phyloP scores from a whole-genome alignment of 1,284 basidiomycete genomes.

The Papiliotrema fonsecae region DNA sequence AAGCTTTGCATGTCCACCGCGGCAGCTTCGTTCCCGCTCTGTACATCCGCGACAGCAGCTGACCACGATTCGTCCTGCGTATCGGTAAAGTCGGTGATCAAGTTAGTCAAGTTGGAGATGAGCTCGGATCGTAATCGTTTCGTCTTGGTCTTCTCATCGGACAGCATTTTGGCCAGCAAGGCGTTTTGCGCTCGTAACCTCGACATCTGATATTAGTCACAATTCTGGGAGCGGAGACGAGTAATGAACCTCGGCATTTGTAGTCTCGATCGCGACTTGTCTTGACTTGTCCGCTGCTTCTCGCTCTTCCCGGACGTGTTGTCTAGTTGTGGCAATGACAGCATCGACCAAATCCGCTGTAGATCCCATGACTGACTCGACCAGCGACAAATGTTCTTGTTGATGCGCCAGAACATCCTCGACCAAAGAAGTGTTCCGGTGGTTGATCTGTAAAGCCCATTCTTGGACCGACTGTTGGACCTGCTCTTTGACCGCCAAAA shows the following conservation, averaged over 20 bases:
- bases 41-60: slow-evolving; percentile 57
- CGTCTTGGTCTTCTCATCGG: slow-evolving; percentile 62
- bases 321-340: slow-evolving; percentile 57
- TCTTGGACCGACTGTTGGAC: slow-evolving; percentile 37
- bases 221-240: neutral
- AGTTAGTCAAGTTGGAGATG: slow-evolving; percentile 62
- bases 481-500: slow-evolving; percentile 30
- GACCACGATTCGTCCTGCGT: slow-evolving; percentile 65
- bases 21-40: slow-evolving; percentile 56
- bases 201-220: slow-evolving; percentile 46
- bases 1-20: slow-evolving; percentile 45
- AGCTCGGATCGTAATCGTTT: slow-evolving; percentile 66
- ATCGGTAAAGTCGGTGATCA: slow-evolving; percentile 65
- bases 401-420: slow-evolving; percentile 42
- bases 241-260: slow-evolving; percentile 53
- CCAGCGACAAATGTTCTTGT: slow-evolving; percentile 40
- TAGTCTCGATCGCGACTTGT: slow-evolving; percentile 53
- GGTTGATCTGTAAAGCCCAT: slow-evolving; percentile 32
- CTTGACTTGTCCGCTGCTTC: slow-evolving; percentile 55
- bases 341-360: slow-evolving; percentile 55
- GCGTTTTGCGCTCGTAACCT: slow-evolving; percentile 69
- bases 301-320: slow-evolving; percentile 58
- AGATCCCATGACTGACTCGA: slow-evolving; percentile 37
- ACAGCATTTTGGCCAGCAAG: slow-evolving; percentile 59
- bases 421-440: slow-evolving; percentile 31